Percentiles rank a stretch among this genome's conserved stretches.
phyloP scores from a whole-genome alignment of 352 stramenopile genomes.

The Globisporangium abappressorium region DNA sequence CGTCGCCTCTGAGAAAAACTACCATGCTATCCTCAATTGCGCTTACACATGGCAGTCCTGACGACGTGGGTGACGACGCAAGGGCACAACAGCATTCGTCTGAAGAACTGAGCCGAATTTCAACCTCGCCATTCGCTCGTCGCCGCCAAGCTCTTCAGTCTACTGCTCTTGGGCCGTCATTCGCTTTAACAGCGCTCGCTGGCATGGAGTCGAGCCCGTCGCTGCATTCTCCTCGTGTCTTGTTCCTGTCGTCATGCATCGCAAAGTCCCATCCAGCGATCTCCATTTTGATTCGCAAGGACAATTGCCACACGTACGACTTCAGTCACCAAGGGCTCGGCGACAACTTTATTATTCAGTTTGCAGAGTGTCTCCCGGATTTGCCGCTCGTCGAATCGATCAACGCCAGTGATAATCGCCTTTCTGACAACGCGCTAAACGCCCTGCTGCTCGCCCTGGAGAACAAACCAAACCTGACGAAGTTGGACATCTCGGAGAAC shows the following conservation, averaged over 20 bases:
- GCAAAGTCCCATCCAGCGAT: slow-evolving; percentile 39
- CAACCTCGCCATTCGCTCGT: background rate
- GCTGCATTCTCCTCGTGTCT: slow-evolving; percentile 40
- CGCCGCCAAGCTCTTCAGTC: slow-evolving; percentile 19
- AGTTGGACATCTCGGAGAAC: slow-evolving; percentile 64
- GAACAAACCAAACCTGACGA: slow-evolving; percentile 63
- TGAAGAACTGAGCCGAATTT: background rate
- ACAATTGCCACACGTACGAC: slow-evolving; percentile 42
- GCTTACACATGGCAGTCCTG: background rate
- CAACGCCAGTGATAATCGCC: slow-evolving; percentile 55
- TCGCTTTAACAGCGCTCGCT: background rate
- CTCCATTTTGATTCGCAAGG: slow-evolving; percentile 44
- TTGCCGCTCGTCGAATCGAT: slow-evolving; percentile 65
- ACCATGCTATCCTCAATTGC: slow-evolving; percentile 11
- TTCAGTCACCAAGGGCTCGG: slow-evolving; percentile 65
- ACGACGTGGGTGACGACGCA: background rate
- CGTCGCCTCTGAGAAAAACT: background rate
- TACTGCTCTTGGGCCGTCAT: background rate
- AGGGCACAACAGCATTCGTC: background rate
- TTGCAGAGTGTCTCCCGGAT: slow-evolving; percentile 54
- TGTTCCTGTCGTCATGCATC: slow-evolving; percentile 51
- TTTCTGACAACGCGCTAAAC: slow-evolving; percentile 53
- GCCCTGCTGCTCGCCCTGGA: slow-evolving; percentile 51
- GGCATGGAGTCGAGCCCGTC: slow-evolving; percentile 20
- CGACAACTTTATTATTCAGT: slow-evolving; percentile 59